phyloP scores from a whole-genome alignment of 164 flowering plant species.

The Malania oleifera region DNA sequence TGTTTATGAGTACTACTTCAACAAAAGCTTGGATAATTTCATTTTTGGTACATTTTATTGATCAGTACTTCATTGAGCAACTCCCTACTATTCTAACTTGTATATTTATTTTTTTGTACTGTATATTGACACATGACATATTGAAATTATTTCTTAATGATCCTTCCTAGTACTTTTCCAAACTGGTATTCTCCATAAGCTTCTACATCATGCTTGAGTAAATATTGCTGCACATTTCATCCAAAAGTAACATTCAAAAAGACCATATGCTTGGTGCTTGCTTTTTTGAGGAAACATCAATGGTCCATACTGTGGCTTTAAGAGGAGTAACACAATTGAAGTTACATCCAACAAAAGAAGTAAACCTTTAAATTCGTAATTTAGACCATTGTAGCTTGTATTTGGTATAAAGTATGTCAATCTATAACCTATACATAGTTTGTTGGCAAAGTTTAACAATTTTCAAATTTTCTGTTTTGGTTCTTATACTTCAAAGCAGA shows the following conservation, averaged over 20 bases:
- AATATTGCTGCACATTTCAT: background rate
- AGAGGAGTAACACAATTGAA: too few species aligned
- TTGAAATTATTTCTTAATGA: background rate
- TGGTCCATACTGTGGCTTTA: too few species aligned
- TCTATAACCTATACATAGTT: background rate
- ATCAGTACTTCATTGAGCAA: background rate
- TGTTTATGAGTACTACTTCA: conserved; percentile 15
- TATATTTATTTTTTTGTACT: too few species aligned
- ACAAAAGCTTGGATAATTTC: conserved; percentile 20
- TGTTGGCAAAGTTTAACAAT: background rate
- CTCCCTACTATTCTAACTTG: background rate
- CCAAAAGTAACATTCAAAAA: background rate
- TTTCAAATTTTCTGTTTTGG: background rate
- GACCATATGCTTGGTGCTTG: too few species aligned
- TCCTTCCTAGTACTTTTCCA: background rate
- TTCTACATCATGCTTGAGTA: background rate
- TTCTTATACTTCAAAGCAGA: background rate
- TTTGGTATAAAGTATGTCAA: background rate
- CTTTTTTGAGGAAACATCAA: too few species aligned
- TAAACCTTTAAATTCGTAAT: too few species aligned
- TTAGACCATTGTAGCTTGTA: background rate
- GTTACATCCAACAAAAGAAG: too few species aligned
- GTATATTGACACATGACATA: too few species aligned
- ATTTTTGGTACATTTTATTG: conserved; percentile 10
- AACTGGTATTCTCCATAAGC: background rate